Evolutionary conservation across 345 rosid genomes (phyloP), one percentile per base, ranked within the genome.

Genomic region (Lepidium aucheri): DNA sequence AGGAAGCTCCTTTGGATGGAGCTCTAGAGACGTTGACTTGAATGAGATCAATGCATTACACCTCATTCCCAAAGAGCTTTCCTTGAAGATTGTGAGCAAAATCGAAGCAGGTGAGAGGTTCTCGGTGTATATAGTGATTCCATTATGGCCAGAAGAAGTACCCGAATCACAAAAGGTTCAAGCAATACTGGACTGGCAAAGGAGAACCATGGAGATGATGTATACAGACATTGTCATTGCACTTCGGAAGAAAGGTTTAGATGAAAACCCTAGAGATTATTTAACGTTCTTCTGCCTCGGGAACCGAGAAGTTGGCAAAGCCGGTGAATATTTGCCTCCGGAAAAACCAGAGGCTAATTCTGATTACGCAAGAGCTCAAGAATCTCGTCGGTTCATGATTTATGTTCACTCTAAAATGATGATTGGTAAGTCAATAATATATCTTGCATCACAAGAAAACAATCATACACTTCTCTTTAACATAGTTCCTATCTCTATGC

Each of bases 131-230:
- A 41, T 91, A 3, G 91, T 89, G 74, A 86, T 91, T 61, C 96
- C 98, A 3, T 79, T 89, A 80, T 91, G 96, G 92, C 98, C 98
- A 1, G 98, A 91, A 74, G 95, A 90, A 2, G 60, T 69, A 44
- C 95, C 98, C 0, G 92, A 82, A 41, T 84, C 90, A 30, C 82
- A 20, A 1, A 55, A 92, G 3, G 86, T 89, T 45, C 89, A 87
- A 69, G 93, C 95, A 7, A 92, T 92, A 35, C 63, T 92, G 47
- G 91, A 89, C 35, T 92, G 96, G 98, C 97, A 90, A 69, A 80
- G 85, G 51, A 84, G 96, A 73, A 93, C 97, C 4, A 83, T 87
- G 72, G 87, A 86, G 71, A 90, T 93, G 96, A 93, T 93, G 97
- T 93, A 93, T 41, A 44, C 73, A 8, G 91, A 89, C 39, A 74